A percentile compares a stretch with the other conserved stretches of the same genome.
Evolutionary conservation across 2,329 filamentous ascomycete species (phyloP).

Genomic region (Aspergillus thermomutatus): DNA sequence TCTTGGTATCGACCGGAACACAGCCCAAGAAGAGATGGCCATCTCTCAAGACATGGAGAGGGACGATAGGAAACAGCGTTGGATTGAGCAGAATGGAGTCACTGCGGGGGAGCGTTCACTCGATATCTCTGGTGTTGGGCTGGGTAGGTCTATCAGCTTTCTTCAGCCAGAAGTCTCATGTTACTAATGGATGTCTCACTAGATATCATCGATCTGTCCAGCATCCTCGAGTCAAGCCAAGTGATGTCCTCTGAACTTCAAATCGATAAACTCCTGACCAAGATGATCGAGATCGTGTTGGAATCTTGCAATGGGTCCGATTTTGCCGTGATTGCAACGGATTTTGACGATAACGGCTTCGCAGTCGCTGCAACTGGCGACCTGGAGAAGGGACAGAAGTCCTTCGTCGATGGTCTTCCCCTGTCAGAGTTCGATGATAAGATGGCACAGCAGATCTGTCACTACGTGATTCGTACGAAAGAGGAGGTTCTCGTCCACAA

Average conservation of each 20-base stretch:
- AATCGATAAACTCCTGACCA: slow-evolving; percentile 59
- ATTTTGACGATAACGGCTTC: slow-evolving; percentile 59
- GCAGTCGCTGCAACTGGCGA: slow-evolving; percentile 60
- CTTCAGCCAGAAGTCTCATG: neutral
- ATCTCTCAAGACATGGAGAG: slow-evolving; percentile 34
- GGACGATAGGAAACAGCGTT: slow-evolving; percentile 39
- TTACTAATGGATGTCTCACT: slow-evolving; percentile 41
- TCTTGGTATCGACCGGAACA: slow-evolving; percentile 35
- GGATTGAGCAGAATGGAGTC: slow-evolving; percentile 42
- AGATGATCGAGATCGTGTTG: slow-evolving; percentile 63
- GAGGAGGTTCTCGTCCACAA: slow-evolving; percentile 64
- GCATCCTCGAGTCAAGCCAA: slow-evolving; percentile 63
- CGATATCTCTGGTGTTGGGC: slow-evolving; percentile 41
- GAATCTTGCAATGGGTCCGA: slow-evolving; percentile 61
- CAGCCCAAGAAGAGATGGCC: slow-evolving; percentile 28
- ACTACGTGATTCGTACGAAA: slow-evolving; percentile 60
- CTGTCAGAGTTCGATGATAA: slow-evolving; percentile 57
- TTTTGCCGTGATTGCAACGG: slow-evolving; percentile 58
- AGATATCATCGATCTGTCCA: slow-evolving; percentile 63
- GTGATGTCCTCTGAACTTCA: slow-evolving; percentile 63
- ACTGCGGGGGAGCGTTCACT: slow-evolving; percentile 36
- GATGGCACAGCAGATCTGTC: slow-evolving; percentile 59
- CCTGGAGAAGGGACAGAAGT: slow-evolving; percentile 52
- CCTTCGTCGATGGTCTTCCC: slow-evolving; percentile 53
- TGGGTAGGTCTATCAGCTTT: slow-evolving; percentile 25